Conservation (phyloP, 371 early-diverging fungal species). For the Phascolomyces articulosus region DNA sequence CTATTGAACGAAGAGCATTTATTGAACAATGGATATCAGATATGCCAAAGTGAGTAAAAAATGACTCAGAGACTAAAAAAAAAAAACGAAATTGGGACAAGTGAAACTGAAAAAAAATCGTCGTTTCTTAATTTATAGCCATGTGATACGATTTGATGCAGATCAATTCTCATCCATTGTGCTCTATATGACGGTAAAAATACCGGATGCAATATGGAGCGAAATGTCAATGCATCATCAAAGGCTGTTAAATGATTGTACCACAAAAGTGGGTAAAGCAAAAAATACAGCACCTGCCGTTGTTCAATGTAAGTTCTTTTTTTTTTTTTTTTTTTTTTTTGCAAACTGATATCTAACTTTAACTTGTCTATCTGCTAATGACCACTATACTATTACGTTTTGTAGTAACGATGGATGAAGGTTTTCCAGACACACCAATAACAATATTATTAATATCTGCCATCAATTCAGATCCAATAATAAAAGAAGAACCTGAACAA, state of each 20-base stretch:
- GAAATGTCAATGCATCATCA: neutral
- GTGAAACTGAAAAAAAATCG: too few species aligned
- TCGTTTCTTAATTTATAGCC: neutral
- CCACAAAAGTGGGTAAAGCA: neutral
- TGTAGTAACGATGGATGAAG: neutral
- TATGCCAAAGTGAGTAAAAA: neutral
- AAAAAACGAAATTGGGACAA: too few species aligned
- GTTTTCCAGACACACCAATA: neutral
- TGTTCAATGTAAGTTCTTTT: neutral
- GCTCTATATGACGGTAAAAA: neutral
- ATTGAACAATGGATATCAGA: neutral
- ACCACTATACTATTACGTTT: too few species aligned
- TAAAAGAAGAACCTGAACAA: neutral
- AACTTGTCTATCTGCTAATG: too few species aligned
- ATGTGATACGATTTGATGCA: neutral
- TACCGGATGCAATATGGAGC: neutral
- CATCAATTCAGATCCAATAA: neutral
- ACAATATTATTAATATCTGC: neutral
- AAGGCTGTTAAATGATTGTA: neutral
- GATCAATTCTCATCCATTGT: neutral
- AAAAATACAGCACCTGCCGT: neutral
- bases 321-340: too few species aligned
- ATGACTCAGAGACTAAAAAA: neutral
- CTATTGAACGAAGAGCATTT: neutral
- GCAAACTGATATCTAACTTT: too few species aligned